Evolutionary conservation across 345 rosid species (phyloP).

Genomic region (Luvunga scandens): DNA sequence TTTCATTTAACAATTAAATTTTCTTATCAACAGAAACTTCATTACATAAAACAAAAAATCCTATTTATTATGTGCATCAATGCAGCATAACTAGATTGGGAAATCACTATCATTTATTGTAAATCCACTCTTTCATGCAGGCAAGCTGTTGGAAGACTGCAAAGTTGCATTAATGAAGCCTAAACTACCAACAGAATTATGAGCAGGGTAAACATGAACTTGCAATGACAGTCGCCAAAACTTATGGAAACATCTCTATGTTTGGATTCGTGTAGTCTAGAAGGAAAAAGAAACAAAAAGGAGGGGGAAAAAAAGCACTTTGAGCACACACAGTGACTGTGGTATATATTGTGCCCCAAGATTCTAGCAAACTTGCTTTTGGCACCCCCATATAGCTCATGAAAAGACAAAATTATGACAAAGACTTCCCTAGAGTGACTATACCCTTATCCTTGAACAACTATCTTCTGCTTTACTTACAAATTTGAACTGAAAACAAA

Average conservation of each 20-base stretch:
- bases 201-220: not conserved
- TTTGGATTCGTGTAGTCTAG: not conserved
- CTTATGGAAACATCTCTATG: not conserved
- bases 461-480: not conserved
- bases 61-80: not conserved
- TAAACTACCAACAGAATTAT: not conserved
- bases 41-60: not conserved
- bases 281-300: not conserved
- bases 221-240: not conserved
- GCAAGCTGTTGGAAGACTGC: not conserved
- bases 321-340: not conserved
- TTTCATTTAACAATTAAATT: not conserved
- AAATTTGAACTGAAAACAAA: not conserved
- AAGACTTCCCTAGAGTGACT: not conserved
- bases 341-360: not conserved
- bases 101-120: not conserved
- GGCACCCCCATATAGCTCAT: not conserved
- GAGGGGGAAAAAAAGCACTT: not conserved
- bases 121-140: not conserved
- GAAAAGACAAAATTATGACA: too few species aligned
- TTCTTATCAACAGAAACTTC: not conserved
- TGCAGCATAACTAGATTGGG: not conserved
- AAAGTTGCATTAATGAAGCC: not conserved
- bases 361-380: not conserved
- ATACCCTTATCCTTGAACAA: not conserved